Conservation (phyloP, 2,329 filamentous ascomycete species). For the Nannizziopsis barbatae region DNA sequence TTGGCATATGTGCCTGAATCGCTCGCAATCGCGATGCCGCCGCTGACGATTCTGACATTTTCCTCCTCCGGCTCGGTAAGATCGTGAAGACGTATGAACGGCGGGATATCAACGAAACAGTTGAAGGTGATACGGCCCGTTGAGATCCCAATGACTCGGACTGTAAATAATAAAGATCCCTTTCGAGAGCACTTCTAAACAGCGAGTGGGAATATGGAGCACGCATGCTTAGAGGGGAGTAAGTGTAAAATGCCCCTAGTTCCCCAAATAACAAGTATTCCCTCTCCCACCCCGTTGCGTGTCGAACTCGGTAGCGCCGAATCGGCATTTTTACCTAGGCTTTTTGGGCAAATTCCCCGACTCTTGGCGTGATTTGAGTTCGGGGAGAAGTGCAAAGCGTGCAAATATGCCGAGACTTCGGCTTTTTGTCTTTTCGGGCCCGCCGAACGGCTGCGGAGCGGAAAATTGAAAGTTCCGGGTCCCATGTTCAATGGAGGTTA, state of each 20-base stretch:
- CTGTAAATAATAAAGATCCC: not conserved
- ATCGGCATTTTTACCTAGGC: not conserved
- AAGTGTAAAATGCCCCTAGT: not conserved
- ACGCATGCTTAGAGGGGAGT: not conserved
- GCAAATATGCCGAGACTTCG: conserved; percentile 8
- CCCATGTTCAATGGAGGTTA: too few species aligned
- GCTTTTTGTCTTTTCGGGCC: conserved; percentile 2
- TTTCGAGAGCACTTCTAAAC: not conserved
- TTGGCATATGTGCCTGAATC: conserved; percentile 8
- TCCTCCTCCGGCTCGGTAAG: not conserved
- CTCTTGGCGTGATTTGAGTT: not conserved
- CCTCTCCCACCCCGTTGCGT: not conserved
- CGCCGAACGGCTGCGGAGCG: too few species aligned
- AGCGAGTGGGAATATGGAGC: not conserved
- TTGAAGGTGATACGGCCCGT: not conserved
- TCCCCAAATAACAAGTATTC: not conserved
- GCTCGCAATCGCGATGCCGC: conserved; percentile 6
- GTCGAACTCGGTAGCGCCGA: not conserved
- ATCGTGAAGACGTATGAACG: not conserved
- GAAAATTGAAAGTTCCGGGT: too few species aligned
- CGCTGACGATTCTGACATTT: not conserved
- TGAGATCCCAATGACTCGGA: not conserved
- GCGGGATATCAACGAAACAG: not conserved
- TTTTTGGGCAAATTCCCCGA: not conserved
- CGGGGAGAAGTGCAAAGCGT: not conserved